Base-by-base conservation (phyloP, 2,329 filamentous ascomycete species). In the Aureobasidium uvarum region DNA sequence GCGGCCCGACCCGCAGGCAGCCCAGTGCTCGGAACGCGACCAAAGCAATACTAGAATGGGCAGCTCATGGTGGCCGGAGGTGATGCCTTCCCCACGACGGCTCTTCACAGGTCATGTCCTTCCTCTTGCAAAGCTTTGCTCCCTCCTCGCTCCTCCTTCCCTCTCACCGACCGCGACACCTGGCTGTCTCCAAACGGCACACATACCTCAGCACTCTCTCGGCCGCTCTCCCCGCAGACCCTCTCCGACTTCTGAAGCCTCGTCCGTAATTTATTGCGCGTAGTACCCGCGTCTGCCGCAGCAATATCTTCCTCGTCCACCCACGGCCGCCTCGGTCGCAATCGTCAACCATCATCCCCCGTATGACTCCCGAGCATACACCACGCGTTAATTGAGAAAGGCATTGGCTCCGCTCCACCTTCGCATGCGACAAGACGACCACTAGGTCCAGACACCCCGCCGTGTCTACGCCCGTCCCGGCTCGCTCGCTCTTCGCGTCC, bases 261-360 rank as follows among this genome's bases (percentile, higher is more conserved):
- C 41, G 51, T 58, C 43, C 52, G 36, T 38, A 54, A 78, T 78
- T 77, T 79, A 78, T 78, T 75, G 75, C 78, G 76, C 75, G 76
- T 75, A 73, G 70, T 73, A 66, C 56, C 62, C 66, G 60, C 65
- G 48, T 59, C 52, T 65, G 41, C 54, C 65, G 58, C 64, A 66
- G 58, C 58, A 67, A 55, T 54, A 52, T 65, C 46, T 38, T 62
- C 56, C 62, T 54, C 43, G 63, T 62, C 58, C 67, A 69, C 67
- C 67, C 59, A 67, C 71, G 69, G 67, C 67, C 66, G 64, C 70
- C 67, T 63, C 70, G 70, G 65, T 71, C 72, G 72, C 75, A 68
- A 76, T 75, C 69, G 64, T 66, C 71, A 72, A 70, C 69, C 68
- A 66, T 16, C 36, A 36, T 33, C 23, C 16, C 20, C 36, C 38